Evolutionary conservation across 768 basidiomycete species (phyloP).

Genomic region (Melanogaster broomeanus): DNA sequence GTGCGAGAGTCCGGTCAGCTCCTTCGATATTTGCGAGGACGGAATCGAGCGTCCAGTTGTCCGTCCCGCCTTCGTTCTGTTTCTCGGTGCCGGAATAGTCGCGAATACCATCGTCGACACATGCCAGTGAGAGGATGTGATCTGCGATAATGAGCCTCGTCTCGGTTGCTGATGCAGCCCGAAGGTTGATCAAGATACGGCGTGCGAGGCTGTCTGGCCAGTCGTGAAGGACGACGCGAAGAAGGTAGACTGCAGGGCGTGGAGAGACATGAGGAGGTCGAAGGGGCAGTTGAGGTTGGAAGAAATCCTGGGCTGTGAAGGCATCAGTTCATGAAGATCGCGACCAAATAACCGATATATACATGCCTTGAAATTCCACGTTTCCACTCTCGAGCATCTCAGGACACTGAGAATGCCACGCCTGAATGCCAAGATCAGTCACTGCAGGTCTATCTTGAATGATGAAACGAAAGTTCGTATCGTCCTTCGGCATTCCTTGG

Average conservation of each 20-base stretch:
- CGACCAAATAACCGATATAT: not conserved
- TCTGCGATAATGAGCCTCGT: conserved; percentile 74
- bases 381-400: conserved; percentile 55
- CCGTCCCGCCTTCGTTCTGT: conserved; percentile 1
- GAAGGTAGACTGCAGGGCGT: conserved; percentile 63
- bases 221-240: conserved; percentile 75
- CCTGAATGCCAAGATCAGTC: conserved; percentile 52
- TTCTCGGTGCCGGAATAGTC: conserved; percentile 5
- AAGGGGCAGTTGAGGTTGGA: conserved; percentile 53
- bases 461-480: conserved; percentile 46
- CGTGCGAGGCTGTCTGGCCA: conserved; percentile 66
- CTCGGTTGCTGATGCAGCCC: conserved; percentile 35
- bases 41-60: conserved; percentile 29
- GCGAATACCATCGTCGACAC: conserved; percentile 46
- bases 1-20: conserved; percentile 52
- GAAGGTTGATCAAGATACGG: conserved; percentile 47
- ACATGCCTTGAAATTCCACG: conserved; percentile 52
- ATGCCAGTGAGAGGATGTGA: conserved; percentile 69
- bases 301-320: conserved; percentile 69
- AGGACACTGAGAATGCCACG: conserved; percentile 61
- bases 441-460: conserved; percentile 63
- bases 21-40: conserved; percentile 48
- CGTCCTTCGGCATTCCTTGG: conserved; percentile 9
- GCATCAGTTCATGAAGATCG: not conserved
- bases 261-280: conserved; percentile 32